Evolutionary conservation across 106 monocot genomes (phyloP).

Genomic region (Chionographis japonica): DNA sequence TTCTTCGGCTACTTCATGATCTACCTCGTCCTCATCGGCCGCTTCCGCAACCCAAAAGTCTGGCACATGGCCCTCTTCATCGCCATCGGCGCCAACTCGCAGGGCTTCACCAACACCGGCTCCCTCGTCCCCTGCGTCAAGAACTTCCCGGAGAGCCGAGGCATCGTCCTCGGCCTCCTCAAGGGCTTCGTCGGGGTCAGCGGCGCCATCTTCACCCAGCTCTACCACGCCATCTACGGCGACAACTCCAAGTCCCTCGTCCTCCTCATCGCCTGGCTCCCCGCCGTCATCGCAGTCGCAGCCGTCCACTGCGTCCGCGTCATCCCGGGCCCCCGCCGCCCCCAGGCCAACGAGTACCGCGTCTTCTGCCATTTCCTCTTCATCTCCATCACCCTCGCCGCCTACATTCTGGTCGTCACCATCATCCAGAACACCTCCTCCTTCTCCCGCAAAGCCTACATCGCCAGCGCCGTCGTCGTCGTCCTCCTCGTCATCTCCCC

Average conservation of each 20-base stretch:
- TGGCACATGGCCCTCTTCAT: conserved; percentile 22
- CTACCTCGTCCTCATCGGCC: conserved; percentile 6
- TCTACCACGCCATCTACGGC: no score
- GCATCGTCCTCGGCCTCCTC: no score
- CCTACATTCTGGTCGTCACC: conserved; percentile 20
- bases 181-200: conserved; percentile 23
- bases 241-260: no score
- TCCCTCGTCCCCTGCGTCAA: conserved; percentile 14
- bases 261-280: conserved; percentile 38
- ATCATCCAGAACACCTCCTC: conserved; percentile 9
- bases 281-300: conserved; percentile 26
- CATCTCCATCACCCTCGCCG: conserved; percentile 10
- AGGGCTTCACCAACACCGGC: conserved; percentile 15
- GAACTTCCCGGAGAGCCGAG: conserved; percentile 22
- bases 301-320: conserved; percentile 27
- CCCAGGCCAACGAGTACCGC: conserved; percentile 2
- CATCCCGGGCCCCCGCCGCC: conserved; percentile 9
- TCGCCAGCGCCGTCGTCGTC: conserved; percentile 12
- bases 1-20: conserved; percentile 14
- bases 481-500: conserved; percentile 32
- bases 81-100: conserved; percentile 15
- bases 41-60: conserved; percentile 1
- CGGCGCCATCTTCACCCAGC: no score
- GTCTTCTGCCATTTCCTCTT: conserved; percentile 11
- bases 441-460: conserved; percentile 1